phyloP scores from a whole-genome alignment of 352 stramenopile species.

The Hyaloperonospora brassicae region DNA sequence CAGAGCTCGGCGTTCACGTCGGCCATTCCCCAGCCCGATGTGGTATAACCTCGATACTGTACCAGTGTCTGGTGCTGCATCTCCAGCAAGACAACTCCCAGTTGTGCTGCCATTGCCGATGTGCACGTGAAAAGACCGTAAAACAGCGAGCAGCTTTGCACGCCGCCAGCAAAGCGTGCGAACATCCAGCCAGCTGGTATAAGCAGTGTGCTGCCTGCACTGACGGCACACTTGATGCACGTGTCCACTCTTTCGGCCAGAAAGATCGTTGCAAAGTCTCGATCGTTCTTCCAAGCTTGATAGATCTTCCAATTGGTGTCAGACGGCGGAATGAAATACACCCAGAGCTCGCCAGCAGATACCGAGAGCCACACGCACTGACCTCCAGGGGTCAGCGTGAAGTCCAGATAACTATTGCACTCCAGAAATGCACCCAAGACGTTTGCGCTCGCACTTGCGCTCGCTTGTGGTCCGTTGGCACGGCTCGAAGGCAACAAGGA shows the following conservation, averaged over 20 bases:
- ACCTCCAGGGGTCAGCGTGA: conserved; percentile 41
- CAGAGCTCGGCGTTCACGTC: conserved; percentile 48
- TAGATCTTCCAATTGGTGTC: conserved; percentile 38
- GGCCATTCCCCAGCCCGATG: conserved; percentile 27
- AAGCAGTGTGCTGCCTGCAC: conserved; percentile 38
- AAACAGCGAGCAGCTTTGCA: conserved; percentile 44
- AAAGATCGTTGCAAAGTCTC: conserved; percentile 34
- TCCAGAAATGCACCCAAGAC: conserved; percentile 52
- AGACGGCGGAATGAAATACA: conserved; percentile 63
- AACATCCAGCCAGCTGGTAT: conserved; percentile 66
- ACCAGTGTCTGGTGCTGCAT: conserved; percentile 24
- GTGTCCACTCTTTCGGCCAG: conserved; percentile 58
- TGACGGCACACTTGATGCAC: conserved; percentile 64
- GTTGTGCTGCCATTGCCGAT: conserved; percentile 36
- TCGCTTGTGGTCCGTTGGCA: not conserved
- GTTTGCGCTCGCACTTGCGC: conserved; percentile 19
- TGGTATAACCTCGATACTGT: conserved; percentile 26
- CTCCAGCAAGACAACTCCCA: conserved; percentile 43
- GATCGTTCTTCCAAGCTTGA: conserved; percentile 49
- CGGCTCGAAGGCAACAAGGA: conserved; percentile 10
- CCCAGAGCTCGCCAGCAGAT: conserved; percentile 45
- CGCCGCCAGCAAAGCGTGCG: conserved; percentile 45
- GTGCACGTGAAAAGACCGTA: conserved; percentile 55
- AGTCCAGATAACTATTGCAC: conserved; percentile 59
- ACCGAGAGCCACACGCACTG: conserved; percentile 62